Evolutionary conservation across 768 basidiomycete genomes (phyloP), one percentile per base, ranked within the genome.

Genomic region (Amylocystis lapponica): DNA sequence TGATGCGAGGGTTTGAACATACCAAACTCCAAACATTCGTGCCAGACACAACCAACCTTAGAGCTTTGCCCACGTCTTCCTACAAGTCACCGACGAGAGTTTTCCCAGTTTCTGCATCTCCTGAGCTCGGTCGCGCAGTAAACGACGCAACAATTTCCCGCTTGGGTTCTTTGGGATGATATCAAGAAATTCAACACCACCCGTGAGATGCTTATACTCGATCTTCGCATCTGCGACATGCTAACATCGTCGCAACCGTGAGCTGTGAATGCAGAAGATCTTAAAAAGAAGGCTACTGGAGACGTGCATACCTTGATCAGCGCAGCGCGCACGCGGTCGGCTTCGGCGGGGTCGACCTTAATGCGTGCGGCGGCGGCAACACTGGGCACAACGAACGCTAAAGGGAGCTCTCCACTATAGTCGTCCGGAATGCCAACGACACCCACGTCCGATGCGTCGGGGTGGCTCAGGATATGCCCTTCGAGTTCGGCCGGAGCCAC

Each of bases 391-490:
- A 87, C 65, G 56, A 75, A 88, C 7, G 86, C 85, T 38, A 85
- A 53, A 0, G 87, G 85, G 12, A 85, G 52, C 57, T 89, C 86
- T 14, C 86, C 85, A 44, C 74, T 83, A 56, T 81, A 86, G 19
- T 87, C 84, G 51, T 88, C 82, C 1, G 71, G 70, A 17, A 86
- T 56, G 4, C 81, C 75, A 7, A 87, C 79, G 19, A 57, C 56
- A 42, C 55, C 53, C 9, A 45, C 52, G 48, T 58, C 58, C 7
- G 45, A 51, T 27, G 86, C 80, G 45, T 78, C 76, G 9, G 61
- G 55, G 46, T 66, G 66, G 23, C 50, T 50, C 27, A 68, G 53
- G 25, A 68, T 49, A 39, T 62, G 64, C 9, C 65, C 64, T 49
- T 66, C 62, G 29, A 65, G 48, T 40, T 62, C 64, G n/a, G 64